phyloP scores from a whole-genome alignment of 148 eudicot species.

The Fagopyrum homotropicum region DNA sequence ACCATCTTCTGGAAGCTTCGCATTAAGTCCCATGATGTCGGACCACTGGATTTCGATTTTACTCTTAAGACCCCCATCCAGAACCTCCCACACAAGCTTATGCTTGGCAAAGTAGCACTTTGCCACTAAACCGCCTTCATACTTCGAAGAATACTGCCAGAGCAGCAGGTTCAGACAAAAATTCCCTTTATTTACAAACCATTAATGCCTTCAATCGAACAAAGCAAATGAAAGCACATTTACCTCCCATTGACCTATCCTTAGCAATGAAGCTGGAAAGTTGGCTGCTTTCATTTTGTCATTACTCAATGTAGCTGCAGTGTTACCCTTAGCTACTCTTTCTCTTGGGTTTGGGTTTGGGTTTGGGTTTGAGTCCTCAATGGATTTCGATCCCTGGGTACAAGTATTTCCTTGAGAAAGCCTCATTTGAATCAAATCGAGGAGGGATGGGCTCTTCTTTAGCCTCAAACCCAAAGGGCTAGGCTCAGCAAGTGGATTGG shows the following conservation, averaged over 20 bases:
- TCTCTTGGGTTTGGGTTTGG: constrained; percentile 18
- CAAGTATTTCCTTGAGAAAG: constrained; percentile 42
- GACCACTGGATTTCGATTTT: constrained; percentile 96
- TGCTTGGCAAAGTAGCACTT: constrained; percentile 97
- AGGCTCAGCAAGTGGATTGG: constrained; percentile 68
- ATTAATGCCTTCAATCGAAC: background rate
- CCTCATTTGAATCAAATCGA: constrained; percentile 63
- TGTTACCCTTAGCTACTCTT: constrained; percentile 27
- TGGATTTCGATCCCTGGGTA: constrained; percentile 19
- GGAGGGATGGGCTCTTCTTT: constrained; percentile 64
- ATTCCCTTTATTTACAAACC: background rate
- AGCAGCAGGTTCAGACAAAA: background rate
- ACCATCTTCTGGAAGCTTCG: constrained; percentile 56
- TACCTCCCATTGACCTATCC: constrained; percentile 92
- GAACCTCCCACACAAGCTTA: constrained; percentile 96
- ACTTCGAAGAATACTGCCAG: constrained; percentile 61
- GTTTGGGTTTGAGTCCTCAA: constrained; percentile 14
- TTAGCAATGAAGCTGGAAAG: constrained; percentile 59
- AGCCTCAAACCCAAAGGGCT: constrained; percentile 71
- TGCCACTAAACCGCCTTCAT: constrained; percentile 90
- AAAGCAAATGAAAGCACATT: constrained; percentile 2
- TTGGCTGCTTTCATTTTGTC: constrained; percentile 87
- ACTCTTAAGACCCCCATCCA: constrained; percentile 83
- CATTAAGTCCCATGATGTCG: constrained; percentile 76
- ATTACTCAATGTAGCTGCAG: constrained; percentile 23